Evolutionary conservation across 75 land plant species (phyloP).

Genomic region (Isoetes taiwanensis): DNA sequence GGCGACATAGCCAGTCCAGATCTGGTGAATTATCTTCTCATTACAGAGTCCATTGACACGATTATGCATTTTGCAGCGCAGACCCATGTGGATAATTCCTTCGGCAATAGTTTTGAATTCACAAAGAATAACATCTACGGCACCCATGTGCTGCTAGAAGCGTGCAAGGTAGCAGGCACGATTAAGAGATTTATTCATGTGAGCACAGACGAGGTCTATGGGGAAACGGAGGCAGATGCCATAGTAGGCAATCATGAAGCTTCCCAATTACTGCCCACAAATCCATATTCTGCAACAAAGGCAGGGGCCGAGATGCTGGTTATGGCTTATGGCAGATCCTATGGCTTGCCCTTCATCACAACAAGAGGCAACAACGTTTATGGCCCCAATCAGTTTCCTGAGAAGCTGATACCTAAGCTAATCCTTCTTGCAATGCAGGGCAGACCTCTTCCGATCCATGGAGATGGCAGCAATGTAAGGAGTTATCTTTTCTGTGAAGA

Average conservation of each 20-base stretch:
- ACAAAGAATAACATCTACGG: conserved; percentile 7
- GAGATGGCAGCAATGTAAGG: conserved; percentile 1
- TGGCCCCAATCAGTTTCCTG: conserved; percentile 7
- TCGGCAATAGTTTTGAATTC: conserved; percentile 6
- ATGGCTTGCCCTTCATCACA: conserved; percentile 4
- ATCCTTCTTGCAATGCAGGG: conserved; percentile 6
- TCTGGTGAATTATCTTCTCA: conserved; percentile 6
- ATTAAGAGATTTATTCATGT: conserved; percentile 1
- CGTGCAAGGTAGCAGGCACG: conserved; percentile 6
- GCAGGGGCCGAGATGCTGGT: conserved; percentile 8
- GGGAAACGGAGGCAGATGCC: conserved; percentile 6
- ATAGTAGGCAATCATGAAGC: conserved; percentile 7
- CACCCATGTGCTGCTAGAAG: conserved; percentile 2
- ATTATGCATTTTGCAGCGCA: conserved; percentile 7
- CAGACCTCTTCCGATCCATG: conserved; percentile 4
- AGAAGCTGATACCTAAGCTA: conserved; percentile 3
- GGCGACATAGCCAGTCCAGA: conserved; percentile 5
- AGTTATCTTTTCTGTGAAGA: conserved; percentile 5
- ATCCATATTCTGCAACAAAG: conserved; percentile 4
- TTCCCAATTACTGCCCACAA: conserved; percentile 2
- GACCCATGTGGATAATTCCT: conserved; percentile 5
- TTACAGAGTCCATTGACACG: conserved; percentile 2
- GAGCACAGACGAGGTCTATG: conserved; percentile 7
- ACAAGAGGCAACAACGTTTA: conserved; percentile 3
- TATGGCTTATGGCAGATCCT: conserved; percentile 5